Percentiles rank a stretch among this genome's conserved stretches.
Conservation (phyloP, 257 asterid genomes). For the Sherardia arvensis region DNA sequence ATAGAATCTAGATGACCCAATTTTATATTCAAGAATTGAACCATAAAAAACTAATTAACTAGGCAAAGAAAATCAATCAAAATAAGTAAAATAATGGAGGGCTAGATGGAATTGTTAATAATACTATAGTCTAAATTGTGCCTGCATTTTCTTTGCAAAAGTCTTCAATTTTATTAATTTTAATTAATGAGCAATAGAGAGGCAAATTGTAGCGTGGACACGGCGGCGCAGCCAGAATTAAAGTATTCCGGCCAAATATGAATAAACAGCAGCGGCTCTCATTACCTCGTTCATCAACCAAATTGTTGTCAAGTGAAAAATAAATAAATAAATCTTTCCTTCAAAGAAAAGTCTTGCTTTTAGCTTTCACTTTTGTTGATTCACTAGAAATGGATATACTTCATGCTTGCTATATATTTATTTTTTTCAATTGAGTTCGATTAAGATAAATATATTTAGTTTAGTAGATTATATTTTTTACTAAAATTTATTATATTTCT, state of each 20-base stretch:
- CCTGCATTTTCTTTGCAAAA: background rate
- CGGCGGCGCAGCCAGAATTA: background rate
- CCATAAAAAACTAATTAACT: no score
- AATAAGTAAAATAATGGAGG: no score
- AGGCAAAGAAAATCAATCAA: no score
- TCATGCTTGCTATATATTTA: no score
- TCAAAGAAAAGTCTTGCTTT: conserved; percentile 11
- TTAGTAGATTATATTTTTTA: no score
- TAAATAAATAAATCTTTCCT: conserved; percentile 1
- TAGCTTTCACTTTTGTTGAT: background rate
- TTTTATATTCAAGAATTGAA: no score
- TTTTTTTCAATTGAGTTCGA: no score
- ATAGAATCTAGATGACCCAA: background rate
- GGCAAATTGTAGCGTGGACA: background rate
- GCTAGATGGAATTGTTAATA: no score
- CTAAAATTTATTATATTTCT: no score
- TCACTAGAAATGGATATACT: background rate
- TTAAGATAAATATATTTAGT: no score
- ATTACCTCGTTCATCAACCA: background rate
- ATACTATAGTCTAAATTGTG: no score
- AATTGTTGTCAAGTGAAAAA: background rate
- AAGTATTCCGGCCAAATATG: background rate
- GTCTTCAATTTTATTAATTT: background rate
- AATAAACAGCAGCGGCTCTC: background rate
- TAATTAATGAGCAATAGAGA: background rate